Conservation (phyloP, 2,329 filamentous ascomycete genomes). For the Fusarium sp. region DNA sequence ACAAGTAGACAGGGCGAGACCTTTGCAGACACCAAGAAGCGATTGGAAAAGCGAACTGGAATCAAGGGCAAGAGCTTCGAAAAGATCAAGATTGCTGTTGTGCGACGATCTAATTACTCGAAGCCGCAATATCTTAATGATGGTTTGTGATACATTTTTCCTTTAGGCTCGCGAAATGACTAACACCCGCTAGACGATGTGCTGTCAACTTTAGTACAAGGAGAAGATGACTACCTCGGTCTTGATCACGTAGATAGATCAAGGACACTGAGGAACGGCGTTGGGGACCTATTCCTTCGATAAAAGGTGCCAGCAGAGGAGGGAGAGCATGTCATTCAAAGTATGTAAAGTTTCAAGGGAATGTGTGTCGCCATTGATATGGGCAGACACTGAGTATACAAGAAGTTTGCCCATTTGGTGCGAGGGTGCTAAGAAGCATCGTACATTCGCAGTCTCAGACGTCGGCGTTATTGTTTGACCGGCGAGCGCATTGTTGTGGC, state of each 20-base stretch:
- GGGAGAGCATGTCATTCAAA: constrained; percentile 3
- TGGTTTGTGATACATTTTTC: constrained; percentile 63
- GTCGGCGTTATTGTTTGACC: constrained; percentile 9
- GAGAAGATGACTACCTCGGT: constrained; percentile 72
- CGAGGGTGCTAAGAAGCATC: constrained; percentile 7
- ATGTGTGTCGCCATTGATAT: constrained; percentile 9
- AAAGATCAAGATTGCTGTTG: constrained; percentile 95
- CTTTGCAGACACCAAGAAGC: constrained; percentile 92
- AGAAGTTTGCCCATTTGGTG: constrained; percentile 25
- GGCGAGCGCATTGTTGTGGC: constrained; percentile 7
- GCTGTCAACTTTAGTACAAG: constrained; percentile 64
- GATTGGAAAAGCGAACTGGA: constrained; percentile 91
- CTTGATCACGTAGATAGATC: constrained; percentile 75
- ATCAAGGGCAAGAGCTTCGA: constrained; percentile 98
- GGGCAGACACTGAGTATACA: constrained; percentile 28
- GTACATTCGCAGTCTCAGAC: constrained; percentile 21
- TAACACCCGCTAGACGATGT: constrained; percentile 64
- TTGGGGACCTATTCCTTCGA: constrained; percentile 71
- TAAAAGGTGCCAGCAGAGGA: constrained; percentile 43
- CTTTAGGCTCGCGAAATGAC: constrained; percentile 12
- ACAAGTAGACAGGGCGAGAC: constrained; percentile 73
- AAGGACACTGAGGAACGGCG: constrained; percentile 68
- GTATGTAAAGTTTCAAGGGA: constrained; percentile 16
- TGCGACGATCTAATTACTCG: constrained; percentile 78
- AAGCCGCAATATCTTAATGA: constrained; percentile 88